Percentiles rank a stretch among this genome's conserved stretches.
Evolutionary conservation across 495 filamentous ascomycete genomes (phyloP).

Genomic region (Daldinia loculata): DNA sequence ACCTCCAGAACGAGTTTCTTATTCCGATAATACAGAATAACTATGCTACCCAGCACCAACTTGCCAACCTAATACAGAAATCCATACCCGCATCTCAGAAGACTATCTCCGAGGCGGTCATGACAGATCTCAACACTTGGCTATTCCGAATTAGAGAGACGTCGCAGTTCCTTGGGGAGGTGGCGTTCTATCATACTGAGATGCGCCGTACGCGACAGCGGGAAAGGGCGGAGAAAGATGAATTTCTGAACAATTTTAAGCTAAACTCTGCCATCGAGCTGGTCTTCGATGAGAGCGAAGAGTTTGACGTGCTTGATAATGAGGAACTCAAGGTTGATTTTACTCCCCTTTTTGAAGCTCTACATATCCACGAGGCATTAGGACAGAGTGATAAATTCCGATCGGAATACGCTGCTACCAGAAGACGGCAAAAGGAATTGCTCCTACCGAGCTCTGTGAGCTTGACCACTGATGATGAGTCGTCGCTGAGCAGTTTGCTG

Average conservation of each 20-base stretch:
- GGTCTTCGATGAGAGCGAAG: constrained; percentile 92
- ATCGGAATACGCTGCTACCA: constrained; percentile 86
- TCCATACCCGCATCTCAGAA: constrained; percentile 93
- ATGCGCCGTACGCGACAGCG: constrained; percentile 85
- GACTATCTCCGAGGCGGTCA: constrained; percentile 93
- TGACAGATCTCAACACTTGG: constrained; percentile 98
- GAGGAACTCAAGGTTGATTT: constrained; percentile 90
- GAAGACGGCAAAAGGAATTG: constrained; percentile 90
- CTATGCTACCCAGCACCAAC: constrained; percentile 90
- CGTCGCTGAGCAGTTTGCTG: constrained; percentile 81
- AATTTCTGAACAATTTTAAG: constrained; percentile 80
- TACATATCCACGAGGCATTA: constrained; percentile 96
- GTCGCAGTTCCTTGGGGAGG: constrained; percentile 91
- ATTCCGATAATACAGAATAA: constrained; percentile 68
- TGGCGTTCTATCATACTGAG: constrained; percentile 96
- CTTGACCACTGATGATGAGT: constrained; percentile 75
- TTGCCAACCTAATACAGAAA: constrained; percentile 94
- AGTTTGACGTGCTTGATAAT: constrained; percentile 93
- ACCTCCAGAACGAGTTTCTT: constrained; percentile 94
- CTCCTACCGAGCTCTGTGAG: constrained; percentile 77
- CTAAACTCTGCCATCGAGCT: constrained; percentile 96
- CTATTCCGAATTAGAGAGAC: constrained; percentile 95
- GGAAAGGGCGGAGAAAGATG: constrained; percentile 74
- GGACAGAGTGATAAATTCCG: constrained; percentile 92
- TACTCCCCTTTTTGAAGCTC: constrained; percentile 89